These are phyloP conservation scores for Fusarium dlaminii DNA, from an alignment of 2,329 filamentous ascomycete genomes.

Conservation along the genomic window DNA sequence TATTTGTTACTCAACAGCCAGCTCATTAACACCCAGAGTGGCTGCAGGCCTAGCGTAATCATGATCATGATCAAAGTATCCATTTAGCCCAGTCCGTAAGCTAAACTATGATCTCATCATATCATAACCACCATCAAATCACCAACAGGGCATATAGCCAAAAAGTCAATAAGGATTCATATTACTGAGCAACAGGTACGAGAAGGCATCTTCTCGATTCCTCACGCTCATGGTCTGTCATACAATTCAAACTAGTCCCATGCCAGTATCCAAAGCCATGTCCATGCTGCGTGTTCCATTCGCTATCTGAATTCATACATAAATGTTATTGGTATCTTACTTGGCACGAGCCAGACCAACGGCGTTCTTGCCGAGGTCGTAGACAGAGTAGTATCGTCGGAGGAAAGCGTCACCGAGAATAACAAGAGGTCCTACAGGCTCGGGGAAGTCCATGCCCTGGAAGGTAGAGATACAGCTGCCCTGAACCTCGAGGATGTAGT, in stretches of 20 bases:
- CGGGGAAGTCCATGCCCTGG: conserved; percentile 94
- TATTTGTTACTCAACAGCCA: neutral
- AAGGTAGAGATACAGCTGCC: conserved; percentile 97
- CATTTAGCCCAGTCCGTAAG: neutral
- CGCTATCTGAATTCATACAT: conserved; percentile 31
- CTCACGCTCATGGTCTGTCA: conserved; percentile 8
- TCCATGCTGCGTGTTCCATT: conserved; percentile 32
- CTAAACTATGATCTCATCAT: conserved; percentile 2
- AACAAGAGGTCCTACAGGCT: conserved; percentile 87
- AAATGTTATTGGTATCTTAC: conserved; percentile 44
- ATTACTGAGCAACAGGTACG: conserved; percentile 37
- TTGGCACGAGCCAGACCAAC: conserved; percentile 91
- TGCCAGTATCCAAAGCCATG: conserved; percentile 25
- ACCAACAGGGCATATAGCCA: neutral
- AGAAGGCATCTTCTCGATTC: conserved; percentile 16
- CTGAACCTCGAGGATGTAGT: conserved; percentile 96
- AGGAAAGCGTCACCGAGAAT: conserved; percentile 92
- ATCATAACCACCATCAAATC: neutral
- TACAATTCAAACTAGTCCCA: conserved; percentile 34
- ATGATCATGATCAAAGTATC: conserved; percentile 9
- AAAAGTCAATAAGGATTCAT: conserved; percentile 26
- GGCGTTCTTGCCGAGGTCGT: conserved; percentile 88
- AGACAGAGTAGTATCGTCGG: conserved; percentile 93
- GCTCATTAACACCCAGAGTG: conserved; percentile 1
- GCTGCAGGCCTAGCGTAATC: conserved; percentile 32